phyloP scores from a whole-genome alignment of 148 eudicot species.

The Hydrangea macrophylla region DNA sequence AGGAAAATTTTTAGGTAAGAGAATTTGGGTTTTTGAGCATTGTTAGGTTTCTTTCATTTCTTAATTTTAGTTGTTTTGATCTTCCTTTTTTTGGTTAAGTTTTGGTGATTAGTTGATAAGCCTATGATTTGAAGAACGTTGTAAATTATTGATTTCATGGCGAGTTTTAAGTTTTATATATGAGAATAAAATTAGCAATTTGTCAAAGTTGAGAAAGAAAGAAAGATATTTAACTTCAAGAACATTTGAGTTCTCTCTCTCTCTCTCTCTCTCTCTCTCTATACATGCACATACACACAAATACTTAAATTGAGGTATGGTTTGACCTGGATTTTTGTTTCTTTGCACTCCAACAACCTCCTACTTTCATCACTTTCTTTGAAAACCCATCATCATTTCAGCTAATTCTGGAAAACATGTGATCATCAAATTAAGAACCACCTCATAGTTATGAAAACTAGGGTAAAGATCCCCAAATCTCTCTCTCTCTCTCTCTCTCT shows the following conservation, averaged over 20 bases:
- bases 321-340: neutral
- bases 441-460: too few species aligned
- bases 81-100: too few species aligned
- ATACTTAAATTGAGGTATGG: neutral
- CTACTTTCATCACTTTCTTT: neutral
- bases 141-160: constrained; percentile 8
- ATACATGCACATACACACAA: too few species aligned
- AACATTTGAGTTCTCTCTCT: too few species aligned
- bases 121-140: neutral
- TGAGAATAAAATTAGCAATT: constrained; percentile 1
- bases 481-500: too few species aligned
- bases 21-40: constrained; percentile 14
- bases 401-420: neutral
- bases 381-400: neutral
- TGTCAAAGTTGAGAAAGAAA: neutral
- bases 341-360: neutral
- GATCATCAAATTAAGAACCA: neutral
- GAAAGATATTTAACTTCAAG: neutral
- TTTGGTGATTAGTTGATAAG: constrained; percentile 2
- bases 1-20: constrained; percentile 7
- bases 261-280: too few species aligned
- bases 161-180: constrained; percentile 8
- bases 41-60: constrained; percentile 10
- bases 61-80: neutral
- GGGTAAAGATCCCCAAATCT: too few species aligned